phyloP scores from a whole-genome alignment of 305 asterid genomes.

The Fraxinus sp. region DNA sequence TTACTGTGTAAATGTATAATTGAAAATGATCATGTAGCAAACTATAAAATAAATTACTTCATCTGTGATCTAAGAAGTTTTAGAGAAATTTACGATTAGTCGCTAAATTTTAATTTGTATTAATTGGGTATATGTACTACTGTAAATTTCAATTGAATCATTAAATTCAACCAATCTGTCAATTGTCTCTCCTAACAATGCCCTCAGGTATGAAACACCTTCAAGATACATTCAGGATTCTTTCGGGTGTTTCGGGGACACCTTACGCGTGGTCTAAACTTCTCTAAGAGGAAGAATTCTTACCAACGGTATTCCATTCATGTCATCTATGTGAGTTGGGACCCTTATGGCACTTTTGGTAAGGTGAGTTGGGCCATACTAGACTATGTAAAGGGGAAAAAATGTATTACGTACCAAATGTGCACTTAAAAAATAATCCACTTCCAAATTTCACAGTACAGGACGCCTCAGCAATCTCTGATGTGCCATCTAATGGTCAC shows the following conservation, averaged over 20 bases:
- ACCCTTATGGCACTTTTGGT: not conserved
- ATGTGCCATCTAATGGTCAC: not conserved
- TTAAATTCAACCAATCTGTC: not conserved
- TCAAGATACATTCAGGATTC: not conserved
- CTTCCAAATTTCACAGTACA: not conserved
- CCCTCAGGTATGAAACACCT: not conserved
- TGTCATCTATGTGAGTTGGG: not conserved
- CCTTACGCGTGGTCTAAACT: not conserved
- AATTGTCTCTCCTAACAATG: not conserved
- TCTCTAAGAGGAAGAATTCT: not conserved
- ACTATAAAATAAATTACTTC: too few relatives aligned
- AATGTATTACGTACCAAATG: not conserved
- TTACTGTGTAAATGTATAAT: too few relatives aligned
- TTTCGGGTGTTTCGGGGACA: not conserved
- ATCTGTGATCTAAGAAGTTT: not conserved
- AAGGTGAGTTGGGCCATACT: not conserved
- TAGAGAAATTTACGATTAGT: not conserved
- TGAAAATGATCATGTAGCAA: too few relatives aligned
- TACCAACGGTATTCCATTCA: not conserved
- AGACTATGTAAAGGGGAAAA: not conserved
- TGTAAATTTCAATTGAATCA: not conserved
- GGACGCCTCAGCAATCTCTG: not conserved
- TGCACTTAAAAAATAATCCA: not conserved
- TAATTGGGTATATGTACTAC: not conserved
- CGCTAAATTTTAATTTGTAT: not conserved